Evolutionary conservation across 2,329 filamentous ascomycete species (phyloP).

Genomic region (Trichoderma oligosporum): DNA sequence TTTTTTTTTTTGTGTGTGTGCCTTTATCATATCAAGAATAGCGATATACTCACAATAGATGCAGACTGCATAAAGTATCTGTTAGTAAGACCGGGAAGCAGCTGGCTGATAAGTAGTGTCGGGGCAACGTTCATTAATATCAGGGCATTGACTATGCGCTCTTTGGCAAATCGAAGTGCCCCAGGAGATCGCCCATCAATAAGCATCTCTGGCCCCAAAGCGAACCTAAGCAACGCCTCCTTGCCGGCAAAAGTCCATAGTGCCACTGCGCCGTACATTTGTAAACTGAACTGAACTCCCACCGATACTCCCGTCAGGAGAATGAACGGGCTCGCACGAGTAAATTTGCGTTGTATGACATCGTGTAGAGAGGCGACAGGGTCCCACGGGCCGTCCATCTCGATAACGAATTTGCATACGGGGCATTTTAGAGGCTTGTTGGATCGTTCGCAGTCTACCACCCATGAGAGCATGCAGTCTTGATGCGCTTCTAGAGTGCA

Average conservation of each 20-base stretch:
- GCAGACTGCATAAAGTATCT: conserved; percentile 42
- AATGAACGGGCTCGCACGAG: conserved; percentile 56
- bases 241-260: conserved; percentile 52
- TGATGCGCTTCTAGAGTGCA: conserved; percentile 92
- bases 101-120: conserved; percentile 42
- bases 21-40: too few relatives aligned
- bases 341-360: conserved; percentile 51
- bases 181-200: conserved; percentile 27
- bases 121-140: conserved; percentile 46
- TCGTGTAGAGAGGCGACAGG: conserved; percentile 65
- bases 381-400: conserved; percentile 70
- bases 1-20: neutral
- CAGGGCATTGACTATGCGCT: conserved; percentile 34
- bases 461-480: conserved; percentile 84
- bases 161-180: conserved; percentile 27
- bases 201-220: conserved; percentile 36
- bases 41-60: conserved; percentile 37
- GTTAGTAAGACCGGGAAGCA: conserved; percentile 42
- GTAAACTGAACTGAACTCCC: conserved; percentile 49
- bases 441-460: conserved; percentile 76
- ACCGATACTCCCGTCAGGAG: conserved; percentile 57
- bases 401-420: conserved; percentile 81
- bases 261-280: conserved; percentile 51
- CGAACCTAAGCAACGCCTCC: conserved; percentile 41
- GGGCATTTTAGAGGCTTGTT: conserved; percentile 73